These are phyloP conservation scores for Hirsutella thompsonii DNA, from an alignment of 2,329 filamentous ascomycete species.

Conservation along the genomic window DNA sequence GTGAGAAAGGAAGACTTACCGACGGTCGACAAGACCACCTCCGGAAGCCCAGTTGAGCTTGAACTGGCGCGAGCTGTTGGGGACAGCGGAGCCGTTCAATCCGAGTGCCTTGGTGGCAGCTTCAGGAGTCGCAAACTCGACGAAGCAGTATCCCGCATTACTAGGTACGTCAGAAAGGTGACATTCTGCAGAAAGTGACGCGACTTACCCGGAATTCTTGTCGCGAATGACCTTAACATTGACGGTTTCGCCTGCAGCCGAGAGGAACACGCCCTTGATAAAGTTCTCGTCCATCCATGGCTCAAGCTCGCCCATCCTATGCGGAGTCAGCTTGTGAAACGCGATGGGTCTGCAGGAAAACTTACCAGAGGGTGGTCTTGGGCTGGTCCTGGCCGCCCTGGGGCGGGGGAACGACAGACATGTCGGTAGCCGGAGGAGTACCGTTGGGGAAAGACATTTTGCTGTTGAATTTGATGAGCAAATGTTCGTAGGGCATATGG, in stretches of 20 bases:
- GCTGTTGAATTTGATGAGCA: background rate
- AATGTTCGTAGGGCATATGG: too few relatives aligned
- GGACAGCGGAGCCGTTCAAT: slow-evolving; percentile 79
- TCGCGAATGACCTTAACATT: slow-evolving; percentile 99
- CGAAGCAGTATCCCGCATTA: slow-evolving; percentile 97
- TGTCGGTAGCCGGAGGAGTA: slow-evolving; percentile 24
- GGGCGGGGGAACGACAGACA: slow-evolving; percentile 20
- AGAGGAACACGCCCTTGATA: slow-evolving; percentile 81
- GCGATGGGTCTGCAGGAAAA: background rate
- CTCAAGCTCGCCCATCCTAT: slow-evolving; percentile 97
- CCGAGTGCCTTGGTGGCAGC: slow-evolving; percentile 84
- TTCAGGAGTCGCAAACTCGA: slow-evolving; percentile 75
- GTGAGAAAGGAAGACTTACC: slow-evolving; percentile 35
- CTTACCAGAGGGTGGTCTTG: slow-evolving; percentile 47
- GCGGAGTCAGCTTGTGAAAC: slow-evolving; percentile 6
- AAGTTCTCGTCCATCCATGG: slow-evolving; percentile 99
- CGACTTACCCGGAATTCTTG: slow-evolving; percentile 81
- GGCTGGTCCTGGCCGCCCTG: slow-evolving; percentile 29
- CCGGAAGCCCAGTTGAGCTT: slow-evolving; percentile 99
- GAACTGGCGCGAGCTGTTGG: slow-evolving; percentile 89
- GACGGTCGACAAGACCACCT: slow-evolving; percentile 85
- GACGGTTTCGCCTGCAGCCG: slow-evolving; percentile 82
- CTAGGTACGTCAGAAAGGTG: slow-evolving; percentile 27
- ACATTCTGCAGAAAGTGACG: background rate
- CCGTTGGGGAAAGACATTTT: slow-evolving; percentile 25